phyloP scores from a whole-genome alignment of 768 basidiomycete genomes.

The Pleurotus giganteus region DNA sequence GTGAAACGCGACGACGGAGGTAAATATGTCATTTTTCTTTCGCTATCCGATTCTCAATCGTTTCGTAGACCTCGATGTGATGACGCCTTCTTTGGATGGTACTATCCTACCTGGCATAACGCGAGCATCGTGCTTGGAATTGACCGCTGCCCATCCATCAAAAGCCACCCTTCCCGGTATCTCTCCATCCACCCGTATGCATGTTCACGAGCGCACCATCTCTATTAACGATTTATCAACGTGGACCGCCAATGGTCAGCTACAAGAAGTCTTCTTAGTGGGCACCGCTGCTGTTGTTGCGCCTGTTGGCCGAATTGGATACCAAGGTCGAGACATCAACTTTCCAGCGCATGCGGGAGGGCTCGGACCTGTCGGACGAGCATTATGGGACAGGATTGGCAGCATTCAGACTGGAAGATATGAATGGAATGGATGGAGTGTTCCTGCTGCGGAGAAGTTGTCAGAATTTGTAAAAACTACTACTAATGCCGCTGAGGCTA shows the following conservation, averaged over 20 bases:
- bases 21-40: too few species aligned
- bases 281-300: constrained; percentile 77
- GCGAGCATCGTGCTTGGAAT: constrained; percentile 66
- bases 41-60: too few species aligned
- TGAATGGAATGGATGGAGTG: constrained; percentile 66
- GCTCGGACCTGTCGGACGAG: constrained; percentile 56
- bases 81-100: constrained; percentile 84
- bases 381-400: constrained; percentile 59
- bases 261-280: constrained; percentile 75
- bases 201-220: constrained; percentile 57
- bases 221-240: constrained; percentile 53
- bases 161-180: constrained; percentile 41
- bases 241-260: constrained; percentile 46
- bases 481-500: too few species aligned
- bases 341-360: constrained; percentile 49
- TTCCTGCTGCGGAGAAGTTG: constrained; percentile 23
- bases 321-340: constrained; percentile 39
- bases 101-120: constrained; percentile 91
- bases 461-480: too few species aligned
- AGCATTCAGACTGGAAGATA: constrained; percentile 71
- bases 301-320: constrained; percentile 59
- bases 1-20: constrained; percentile 58
- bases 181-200: constrained; percentile 31
- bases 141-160: constrained; percentile 58
- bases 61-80: constrained; percentile 69